Percentiles rank a stretch among this genome's conserved stretches.
Conservation (phyloP, 805 yeast species). For the Candida dendrica region DNA sequence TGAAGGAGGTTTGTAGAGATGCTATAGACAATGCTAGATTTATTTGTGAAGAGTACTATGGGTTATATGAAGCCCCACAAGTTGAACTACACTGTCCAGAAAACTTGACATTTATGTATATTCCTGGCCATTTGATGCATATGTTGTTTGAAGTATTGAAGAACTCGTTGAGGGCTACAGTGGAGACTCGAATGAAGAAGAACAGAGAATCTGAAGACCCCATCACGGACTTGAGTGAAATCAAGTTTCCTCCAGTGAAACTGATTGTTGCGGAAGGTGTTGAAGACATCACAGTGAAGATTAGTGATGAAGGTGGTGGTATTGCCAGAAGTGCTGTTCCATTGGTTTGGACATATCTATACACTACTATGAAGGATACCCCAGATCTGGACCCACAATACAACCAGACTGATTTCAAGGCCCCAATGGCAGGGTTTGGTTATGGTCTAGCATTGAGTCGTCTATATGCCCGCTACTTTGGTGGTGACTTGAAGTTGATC, state of each 20-base stretch:
- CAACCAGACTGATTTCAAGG: conserved; percentile 60
- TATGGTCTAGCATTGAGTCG: conserved; percentile 85
- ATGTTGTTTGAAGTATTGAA: conserved; percentile 86
- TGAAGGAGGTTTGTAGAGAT: conserved; percentile 75
- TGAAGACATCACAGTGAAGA: conserved; percentile 85
- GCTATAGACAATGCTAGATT: conserved; percentile 88
- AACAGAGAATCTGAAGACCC: conserved; percentile 34
- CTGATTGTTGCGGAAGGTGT: conserved; percentile 83
- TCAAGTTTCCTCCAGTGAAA: conserved; percentile 76
- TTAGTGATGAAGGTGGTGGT: conserved; percentile 93
- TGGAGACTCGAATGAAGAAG: conserved; percentile 64
- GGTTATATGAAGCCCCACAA: conserved; percentile 78
- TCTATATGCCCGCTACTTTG: conserved; percentile 81
- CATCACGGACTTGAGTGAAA: conserved; percentile 41
- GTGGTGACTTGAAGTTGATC: conserved; percentile 81
- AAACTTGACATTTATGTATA: conserved; percentile 79
- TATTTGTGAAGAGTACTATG: conserved; percentile 88
- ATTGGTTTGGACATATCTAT: conserved; percentile 83
- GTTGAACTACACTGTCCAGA: conserved; percentile 62
- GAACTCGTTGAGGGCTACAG: conserved; percentile 83
- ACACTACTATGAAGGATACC: conserved; percentile 75
- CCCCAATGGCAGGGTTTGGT: conserved; percentile 94
- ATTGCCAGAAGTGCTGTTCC: conserved; percentile 81
- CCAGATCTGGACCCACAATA: conserved; percentile 40
- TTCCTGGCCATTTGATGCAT: conserved; percentile 87